Evolutionary conservation across 2,329 filamentous ascomycete genomes (phyloP), one percentile per base, ranked within the genome.

Genomic region (Ascochyta koolunga): DNA sequence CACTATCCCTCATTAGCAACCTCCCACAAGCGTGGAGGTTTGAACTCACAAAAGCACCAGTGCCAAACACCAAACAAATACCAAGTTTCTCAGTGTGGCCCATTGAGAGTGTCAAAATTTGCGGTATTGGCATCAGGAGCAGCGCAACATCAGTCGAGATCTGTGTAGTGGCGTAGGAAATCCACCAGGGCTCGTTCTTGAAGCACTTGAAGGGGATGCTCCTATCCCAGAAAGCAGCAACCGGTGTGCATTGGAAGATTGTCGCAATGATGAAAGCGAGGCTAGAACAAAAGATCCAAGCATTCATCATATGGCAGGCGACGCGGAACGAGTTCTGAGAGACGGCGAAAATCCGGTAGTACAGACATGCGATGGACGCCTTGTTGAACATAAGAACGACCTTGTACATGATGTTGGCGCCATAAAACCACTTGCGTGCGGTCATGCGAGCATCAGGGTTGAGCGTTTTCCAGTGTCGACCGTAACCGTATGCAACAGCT

Each of bases 401-500:
- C 49, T 77, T 75, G 62, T 77, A 77, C 19, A 76, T 56, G n/a
- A 68, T 62, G 31, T 73, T 65, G 24, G 67, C 67, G 39, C 64
- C 64, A 50, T 69, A 72, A 56, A 70, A 71, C 66, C 67, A 66
- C 41, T 62, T 61, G 25, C 61, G 58, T 9, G 63, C 64, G 16
- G 40, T 60, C 11, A 66, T 50, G 11, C 59, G 59, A n/a, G 50
- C 50, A 10, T 59, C 56, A 2, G 35, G 36, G 5, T 58, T 40
- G 16, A 67, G 48, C 11, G 58, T 51, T 2, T 56, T 47, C 53
- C 56, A 67, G 18, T 55, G 55, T 43, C 59, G 48, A 16, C 64
- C 64, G 47, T 66, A 67, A 2, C 61, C 63, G 32, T 66, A 56
- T 21, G 61, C 63, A 19, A 67, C 61, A 37, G 64, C 63, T 67